phyloP scores from a whole-genome alignment of 192 early-diverging fungal species.

The Podila minutissima region DNA sequence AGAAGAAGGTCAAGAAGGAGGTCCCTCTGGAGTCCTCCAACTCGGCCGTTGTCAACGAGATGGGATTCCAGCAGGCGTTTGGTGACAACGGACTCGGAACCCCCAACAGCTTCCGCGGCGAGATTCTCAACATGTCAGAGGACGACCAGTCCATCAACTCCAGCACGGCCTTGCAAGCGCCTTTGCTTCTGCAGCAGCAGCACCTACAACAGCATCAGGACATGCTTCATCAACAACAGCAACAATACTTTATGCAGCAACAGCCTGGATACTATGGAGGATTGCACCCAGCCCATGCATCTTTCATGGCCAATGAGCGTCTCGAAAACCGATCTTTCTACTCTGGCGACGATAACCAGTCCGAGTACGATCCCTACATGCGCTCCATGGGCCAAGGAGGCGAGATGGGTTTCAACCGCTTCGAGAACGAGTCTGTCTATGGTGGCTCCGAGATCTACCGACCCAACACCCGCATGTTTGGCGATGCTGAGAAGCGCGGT shows the following conservation, averaged over 20 bases:
- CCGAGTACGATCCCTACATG: slow-evolving; percentile 71
- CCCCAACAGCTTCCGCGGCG: slow-evolving; percentile 41
- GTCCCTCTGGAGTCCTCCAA: slow-evolving; percentile 53
- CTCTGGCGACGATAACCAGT: slow-evolving; percentile 65
- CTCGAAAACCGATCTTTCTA: slow-evolving; percentile 53
- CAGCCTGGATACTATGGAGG: slow-evolving; percentile 37
- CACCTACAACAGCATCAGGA: slow-evolving; percentile 46
- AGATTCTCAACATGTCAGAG: slow-evolving; percentile 41
- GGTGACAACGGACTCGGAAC: slow-evolving; percentile 37
- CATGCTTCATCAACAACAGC: slow-evolving; percentile 45
- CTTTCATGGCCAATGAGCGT: slow-evolving; percentile 40
- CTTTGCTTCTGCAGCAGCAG: slow-evolving; percentile 43
- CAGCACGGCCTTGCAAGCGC: slow-evolving; percentile 35
- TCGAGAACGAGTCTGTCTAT: slow-evolving; percentile 52
- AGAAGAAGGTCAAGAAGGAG: slow-evolving; percentile 63
- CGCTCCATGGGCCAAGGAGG: slow-evolving; percentile 37
- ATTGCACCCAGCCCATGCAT: slow-evolving; percentile 34
- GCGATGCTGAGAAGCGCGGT: slow-evolving; percentile 60
- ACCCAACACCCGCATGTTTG: slow-evolving; percentile 50
- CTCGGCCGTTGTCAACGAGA: slow-evolving; percentile 29
- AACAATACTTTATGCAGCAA: slow-evolving; percentile 47
- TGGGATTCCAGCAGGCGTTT: slow-evolving; percentile 48
- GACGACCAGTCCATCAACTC: slow-evolving; percentile 52
- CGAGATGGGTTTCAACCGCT: slow-evolving; percentile 27
- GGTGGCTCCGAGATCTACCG: slow-evolving; percentile 53